phyloP scores from a whole-genome alignment of 2,329 filamentous ascomycete species.

The Parasarocladium wereldwijsianum region DNA sequence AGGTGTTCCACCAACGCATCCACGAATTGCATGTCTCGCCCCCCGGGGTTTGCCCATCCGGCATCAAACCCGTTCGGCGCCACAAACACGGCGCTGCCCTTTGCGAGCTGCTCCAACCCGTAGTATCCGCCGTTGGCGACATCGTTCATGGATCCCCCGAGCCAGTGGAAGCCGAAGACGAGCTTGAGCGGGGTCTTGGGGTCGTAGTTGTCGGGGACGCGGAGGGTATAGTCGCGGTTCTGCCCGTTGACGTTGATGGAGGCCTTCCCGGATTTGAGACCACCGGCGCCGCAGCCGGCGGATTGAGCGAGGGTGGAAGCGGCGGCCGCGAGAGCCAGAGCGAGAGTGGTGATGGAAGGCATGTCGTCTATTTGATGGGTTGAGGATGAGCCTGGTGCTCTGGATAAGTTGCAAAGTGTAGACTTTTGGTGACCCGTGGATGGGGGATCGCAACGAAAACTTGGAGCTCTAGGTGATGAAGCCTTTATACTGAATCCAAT shows the following conservation, averaged over 20 bases:
- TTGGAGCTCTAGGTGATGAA: no score
- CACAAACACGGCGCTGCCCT: slow-evolving; percentile 23
- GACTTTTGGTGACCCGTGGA: no score
- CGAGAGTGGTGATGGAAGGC: slow-evolving; percentile 1
- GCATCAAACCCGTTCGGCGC: slow-evolving; percentile 23
- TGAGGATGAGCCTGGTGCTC: no score
- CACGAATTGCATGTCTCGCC: slow-evolving; percentile 24
- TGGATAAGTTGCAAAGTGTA: no score
- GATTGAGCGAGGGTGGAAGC: slow-evolving; percentile 5
- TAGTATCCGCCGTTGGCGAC: slow-evolving; percentile 24
- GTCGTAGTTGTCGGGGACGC: slow-evolving; percentile 24
- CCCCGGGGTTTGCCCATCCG: slow-evolving; percentile 25
- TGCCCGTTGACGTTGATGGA: slow-evolving; percentile 16
- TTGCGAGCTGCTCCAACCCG: slow-evolving; percentile 19
- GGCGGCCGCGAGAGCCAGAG: slow-evolving; percentile 1
- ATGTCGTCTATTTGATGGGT: no score
- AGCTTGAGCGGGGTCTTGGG: slow-evolving; percentile 21
- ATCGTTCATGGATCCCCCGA: slow-evolving; percentile 19
- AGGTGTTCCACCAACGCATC: slow-evolving; percentile 19
- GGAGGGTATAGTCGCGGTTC: slow-evolving; percentile 21
- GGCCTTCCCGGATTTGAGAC: slow-evolving; percentile 15
- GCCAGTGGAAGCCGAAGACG: slow-evolving; percentile 25
- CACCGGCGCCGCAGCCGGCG: slow-evolving; percentile 17
- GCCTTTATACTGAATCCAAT: no score
- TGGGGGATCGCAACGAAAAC: no score